Evolutionary conservation across 176 grass and related monocot genomes (phyloP), one percentile per base, ranked within the genome.

Genomic region (Lolium rigidum): DNA sequence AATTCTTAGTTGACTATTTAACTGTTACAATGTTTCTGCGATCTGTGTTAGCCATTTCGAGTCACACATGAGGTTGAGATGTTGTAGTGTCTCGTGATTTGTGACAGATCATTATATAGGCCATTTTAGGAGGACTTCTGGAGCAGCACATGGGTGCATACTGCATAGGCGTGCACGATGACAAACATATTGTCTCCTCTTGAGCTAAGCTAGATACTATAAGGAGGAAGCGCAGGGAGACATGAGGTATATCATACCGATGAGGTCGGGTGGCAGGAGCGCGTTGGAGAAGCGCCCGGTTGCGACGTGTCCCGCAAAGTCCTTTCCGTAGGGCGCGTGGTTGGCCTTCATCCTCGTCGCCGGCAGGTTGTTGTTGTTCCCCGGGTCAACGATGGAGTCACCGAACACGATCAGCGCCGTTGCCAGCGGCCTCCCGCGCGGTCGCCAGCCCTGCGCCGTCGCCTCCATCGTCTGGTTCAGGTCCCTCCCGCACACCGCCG

Each of bases 251-350:
- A 54, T 54, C 14, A 7, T 65, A 93, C 94, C 79, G 1, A 97
- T 97, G 79, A 97, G 80, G 89, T 97, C 91, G 0, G 85, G 83
- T 2, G 94, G 94, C 7, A 96, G 92, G 62, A 90, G 88, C 5
- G 89, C 94, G 66, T 97, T 94, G 44, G 89, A 94, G 82, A 80
- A 97, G n/a, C 94, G 76, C 5, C 94, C 94, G 10, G 94, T 94
- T 54, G 94, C 54, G 78, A 51, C 8, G 43, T 88, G 80, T 65
- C 89, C 79, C 43, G 74, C 7, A 38, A 97, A 92, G 50, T 97
- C 81, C 63, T 87, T 82, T 17, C 94, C 94, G 79, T 97, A 97
- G 11, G 94, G 94, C 2, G 87, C 85, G 74, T 92, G 90, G 87
- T 97, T 92, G 11, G 87, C 90, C 84, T 86, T 84, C 82, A 97